Evolutionary conservation across 169 alveolate species (phyloP).

Genomic region (Fabrea salina): DNA sequence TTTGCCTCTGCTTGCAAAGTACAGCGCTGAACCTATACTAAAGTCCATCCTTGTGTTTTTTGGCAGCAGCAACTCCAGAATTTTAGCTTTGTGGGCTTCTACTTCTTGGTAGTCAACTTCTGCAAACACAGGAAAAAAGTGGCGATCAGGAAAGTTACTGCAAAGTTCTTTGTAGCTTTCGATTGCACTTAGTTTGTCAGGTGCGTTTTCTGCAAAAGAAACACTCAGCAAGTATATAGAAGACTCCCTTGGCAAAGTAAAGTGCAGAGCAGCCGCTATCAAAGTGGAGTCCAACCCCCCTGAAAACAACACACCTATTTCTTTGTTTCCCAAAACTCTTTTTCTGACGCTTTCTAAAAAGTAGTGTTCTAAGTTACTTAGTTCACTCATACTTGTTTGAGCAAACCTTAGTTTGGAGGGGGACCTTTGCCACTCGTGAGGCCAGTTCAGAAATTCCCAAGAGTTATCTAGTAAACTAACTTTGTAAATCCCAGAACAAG

Average conservation of each 20-base stretch:
- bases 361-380: background rate
- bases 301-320: conserved; percentile 72
- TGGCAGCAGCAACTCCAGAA: conserved; percentile 60
- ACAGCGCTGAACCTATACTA: conserved; percentile 80
- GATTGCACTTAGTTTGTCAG: conserved; percentile 75
- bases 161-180: conserved; percentile 68
- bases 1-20: conserved; percentile 68
- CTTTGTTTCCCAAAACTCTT: conserved; percentile 13
- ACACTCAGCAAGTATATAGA: conserved; percentile 72
- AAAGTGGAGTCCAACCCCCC: conserved; percentile 86
- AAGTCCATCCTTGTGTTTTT: conserved; percentile 85
- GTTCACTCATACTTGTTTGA: background rate
- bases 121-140: conserved; percentile 55
- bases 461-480: background rate
- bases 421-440: background rate
- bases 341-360: background rate
- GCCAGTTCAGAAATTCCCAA: background rate
- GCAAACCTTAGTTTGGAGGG: conserved; percentile 25
- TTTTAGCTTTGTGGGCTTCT: conserved; percentile 41
- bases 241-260: background rate
- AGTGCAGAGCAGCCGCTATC: conserved; percentile 35
- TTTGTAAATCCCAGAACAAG: conserved; percentile 21
- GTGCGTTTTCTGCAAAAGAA: conserved; percentile 62
- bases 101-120: conserved; percentile 57
- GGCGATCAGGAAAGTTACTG: conserved; percentile 49